Conservation (phyloP, 2,329 filamentous ascomycete genomes). For the Corniculantispora saksenae region DNA sequence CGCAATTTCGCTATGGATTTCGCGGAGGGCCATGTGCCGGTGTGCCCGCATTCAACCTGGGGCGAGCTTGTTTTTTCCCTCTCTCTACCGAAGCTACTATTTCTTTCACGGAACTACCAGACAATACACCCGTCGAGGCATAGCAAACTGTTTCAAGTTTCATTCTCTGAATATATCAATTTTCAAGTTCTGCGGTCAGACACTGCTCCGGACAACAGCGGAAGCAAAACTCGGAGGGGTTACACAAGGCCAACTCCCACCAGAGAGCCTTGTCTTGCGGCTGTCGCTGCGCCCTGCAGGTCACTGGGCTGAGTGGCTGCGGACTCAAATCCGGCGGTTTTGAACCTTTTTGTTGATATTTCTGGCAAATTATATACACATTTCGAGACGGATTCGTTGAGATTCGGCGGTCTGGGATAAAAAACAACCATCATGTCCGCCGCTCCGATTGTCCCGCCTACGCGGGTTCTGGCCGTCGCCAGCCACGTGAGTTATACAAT, state of each 20-base stretch:
- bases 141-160: not conserved
- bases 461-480: slow-evolving; percentile 79
- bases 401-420: not conserved
- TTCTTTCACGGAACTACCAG: no score
- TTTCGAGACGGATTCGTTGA: not conserved
- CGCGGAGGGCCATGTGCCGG: not conserved
- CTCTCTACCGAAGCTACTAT: not conserved
- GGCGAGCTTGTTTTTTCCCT: not conserved
- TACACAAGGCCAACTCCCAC: not conserved
- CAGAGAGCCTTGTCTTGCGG: not conserved
- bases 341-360: not conserved
- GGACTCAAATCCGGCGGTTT: not conserved
- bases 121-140: no score
- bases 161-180: not conserved
- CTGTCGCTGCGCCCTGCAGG: not conserved
- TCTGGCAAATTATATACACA: not conserved
- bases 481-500: slow-evolving; percentile 77
- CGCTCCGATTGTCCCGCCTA: slow-evolving; percentile 48
- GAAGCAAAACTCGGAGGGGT: not conserved
- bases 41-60: not conserved
- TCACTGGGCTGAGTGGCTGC: not conserved
- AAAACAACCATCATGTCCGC: slow-evolving; percentile 11
- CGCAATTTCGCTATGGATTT: not conserved
- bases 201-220: no score
- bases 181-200: no score